These are phyloP conservation scores for Colletotrichum phormii DNA, from an alignment of 2,329 filamentous ascomycete species.

Conservation along the genomic window DNA sequence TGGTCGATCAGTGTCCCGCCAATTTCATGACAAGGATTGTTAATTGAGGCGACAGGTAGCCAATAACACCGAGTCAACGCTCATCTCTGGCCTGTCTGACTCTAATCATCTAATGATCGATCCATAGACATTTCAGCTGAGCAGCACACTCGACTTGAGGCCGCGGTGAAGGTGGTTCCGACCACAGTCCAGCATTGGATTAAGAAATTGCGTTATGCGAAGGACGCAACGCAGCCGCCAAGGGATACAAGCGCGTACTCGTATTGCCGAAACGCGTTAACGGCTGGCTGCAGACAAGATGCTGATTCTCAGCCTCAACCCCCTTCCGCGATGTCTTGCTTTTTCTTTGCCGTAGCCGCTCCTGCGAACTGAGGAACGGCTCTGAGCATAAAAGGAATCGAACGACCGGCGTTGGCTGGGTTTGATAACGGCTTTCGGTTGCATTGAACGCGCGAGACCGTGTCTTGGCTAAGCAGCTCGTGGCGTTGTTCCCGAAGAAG, in stretches of 20 bases:
- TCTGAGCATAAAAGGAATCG: not conserved
- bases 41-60: not conserved
- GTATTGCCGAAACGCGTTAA: constrained; percentile 15
- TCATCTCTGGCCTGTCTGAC: not conserved
- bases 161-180: constrained; percentile 1
- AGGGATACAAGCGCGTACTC: constrained; percentile 8
- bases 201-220: not conserved
- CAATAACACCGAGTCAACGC: not conserved
- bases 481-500: constrained; percentile 25
- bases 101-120: not conserved
- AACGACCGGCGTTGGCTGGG: not conserved
- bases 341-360: constrained; percentile 16
- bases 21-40: constrained; percentile 1
- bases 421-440: constrained; percentile 16
- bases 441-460: not conserved
- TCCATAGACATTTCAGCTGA: not conserved
- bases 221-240: not conserved
- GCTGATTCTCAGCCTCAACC: constrained; percentile 9
- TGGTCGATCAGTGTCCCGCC: constrained; percentile 3
- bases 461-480: constrained; percentile 7
- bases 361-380: not conserved
- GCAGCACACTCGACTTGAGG: not conserved
- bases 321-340: not conserved
- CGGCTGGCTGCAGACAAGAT: not conserved
- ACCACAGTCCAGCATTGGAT: not conserved